Conservation (phyloP, 257 asterid species). For the Solanum medicagineum region DNA sequence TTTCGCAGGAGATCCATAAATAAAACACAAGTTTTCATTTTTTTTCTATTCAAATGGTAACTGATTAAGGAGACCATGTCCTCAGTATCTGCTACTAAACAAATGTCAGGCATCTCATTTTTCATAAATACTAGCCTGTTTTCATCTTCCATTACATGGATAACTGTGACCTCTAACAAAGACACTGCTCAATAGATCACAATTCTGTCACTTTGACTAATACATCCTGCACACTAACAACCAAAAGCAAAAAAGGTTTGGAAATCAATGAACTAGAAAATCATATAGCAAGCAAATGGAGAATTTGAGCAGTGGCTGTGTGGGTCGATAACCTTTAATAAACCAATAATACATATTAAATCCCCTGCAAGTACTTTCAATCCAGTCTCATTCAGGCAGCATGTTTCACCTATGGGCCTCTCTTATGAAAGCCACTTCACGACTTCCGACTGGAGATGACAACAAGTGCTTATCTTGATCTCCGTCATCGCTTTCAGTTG, state of each 20-base stretch:
- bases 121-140: not conserved
- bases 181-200: not conserved
- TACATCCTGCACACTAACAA: not conserved
- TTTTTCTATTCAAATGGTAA: not conserved
- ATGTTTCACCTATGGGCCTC: conserved; percentile 20
- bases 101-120: not conserved
- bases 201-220: not conserved
- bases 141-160: not conserved
- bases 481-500: conserved; percentile 32
- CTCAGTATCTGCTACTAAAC: not conserved
- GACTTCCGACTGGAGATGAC: conserved; percentile 11
- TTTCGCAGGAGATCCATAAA: no score
- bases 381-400: not conserved
- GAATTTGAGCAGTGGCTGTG: not conserved
- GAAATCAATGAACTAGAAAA: not conserved
- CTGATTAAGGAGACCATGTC: not conserved
- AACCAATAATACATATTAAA: not conserved
- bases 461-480: conserved; percentile 32
- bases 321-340: not conserved
- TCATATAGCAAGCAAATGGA: not conserved
- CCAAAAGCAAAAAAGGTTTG: not conserved
- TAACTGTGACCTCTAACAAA: not conserved
- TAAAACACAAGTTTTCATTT: not conserved
- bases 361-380: not conserved
- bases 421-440: conserved; percentile 31